Evolutionary conservation across 768 basidiomycete species (phyloP).

Genomic region (Trichaptum fuscoviolaceum): DNA sequence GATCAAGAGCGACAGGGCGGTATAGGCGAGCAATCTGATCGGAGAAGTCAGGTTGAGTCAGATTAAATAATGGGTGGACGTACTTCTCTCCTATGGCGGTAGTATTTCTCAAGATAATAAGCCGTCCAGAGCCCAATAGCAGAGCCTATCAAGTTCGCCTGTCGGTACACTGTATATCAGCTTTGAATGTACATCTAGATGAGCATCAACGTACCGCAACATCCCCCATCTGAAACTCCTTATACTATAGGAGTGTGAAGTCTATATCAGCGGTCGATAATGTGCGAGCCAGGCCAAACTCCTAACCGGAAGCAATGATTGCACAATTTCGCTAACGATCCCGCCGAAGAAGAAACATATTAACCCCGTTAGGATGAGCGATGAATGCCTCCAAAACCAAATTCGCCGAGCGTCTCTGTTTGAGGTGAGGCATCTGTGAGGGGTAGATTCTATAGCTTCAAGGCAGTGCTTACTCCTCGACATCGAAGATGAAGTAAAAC

Average conservation of each 20-base stretch:
- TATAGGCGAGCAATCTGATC: conserved; percentile 72
- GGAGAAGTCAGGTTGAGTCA: conserved; percentile 2
- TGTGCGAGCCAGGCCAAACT: conserved; percentile 7
- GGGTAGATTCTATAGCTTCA: not conserved
- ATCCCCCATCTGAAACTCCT: conserved; percentile 69
- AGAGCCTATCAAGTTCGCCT: conserved; percentile 81
- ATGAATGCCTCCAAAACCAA: conserved; percentile 82
- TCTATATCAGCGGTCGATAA: not conserved
- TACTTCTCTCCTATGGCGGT: conserved; percentile 77
- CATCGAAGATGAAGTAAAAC: conserved; percentile 85
- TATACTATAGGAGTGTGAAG: conserved; percentile 39
- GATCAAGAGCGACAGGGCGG: conserved; percentile 55
- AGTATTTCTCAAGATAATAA: conserved; percentile 67
- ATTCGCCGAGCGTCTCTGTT: conserved; percentile 68
- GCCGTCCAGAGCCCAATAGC: conserved; percentile 59
- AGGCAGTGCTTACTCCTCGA: conserved; percentile 68
- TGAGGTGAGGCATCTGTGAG: not conserved
- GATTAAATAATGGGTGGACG: conserved; percentile 8
- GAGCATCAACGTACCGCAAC: conserved; percentile 47
- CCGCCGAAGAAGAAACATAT: conserved; percentile 79
- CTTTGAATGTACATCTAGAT: conserved; percentile 12
- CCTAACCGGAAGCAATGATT: conserved; percentile 67
- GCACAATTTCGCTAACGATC: conserved; percentile 76
- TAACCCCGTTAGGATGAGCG: conserved; percentile 60
- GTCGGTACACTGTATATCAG: conserved; percentile 7